Conservation (phyloP, 495 filamentous ascomycete species). For the Talaromyces wortmannii region DNA sequence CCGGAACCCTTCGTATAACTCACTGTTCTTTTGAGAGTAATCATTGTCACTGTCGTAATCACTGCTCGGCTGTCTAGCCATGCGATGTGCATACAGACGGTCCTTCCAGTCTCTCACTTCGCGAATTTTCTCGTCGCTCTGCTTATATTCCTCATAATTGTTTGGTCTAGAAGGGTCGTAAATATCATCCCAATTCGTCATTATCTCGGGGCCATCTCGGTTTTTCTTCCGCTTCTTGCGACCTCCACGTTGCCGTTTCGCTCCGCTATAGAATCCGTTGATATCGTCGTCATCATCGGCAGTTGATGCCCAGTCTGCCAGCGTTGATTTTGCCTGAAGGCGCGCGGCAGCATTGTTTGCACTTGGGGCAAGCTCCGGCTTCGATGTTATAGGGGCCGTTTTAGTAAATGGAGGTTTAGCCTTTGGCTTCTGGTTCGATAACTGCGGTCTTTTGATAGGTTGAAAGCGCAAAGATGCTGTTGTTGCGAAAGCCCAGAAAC, state of each 20-base stretch:
- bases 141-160: conserved; percentile 77
- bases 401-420: conserved; percentile 44
- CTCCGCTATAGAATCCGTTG: conserved; percentile 51
- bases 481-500: conserved; percentile 16
- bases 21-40: conserved; percentile 46
- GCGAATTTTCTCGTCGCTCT: conserved; percentile 74
- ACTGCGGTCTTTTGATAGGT: conserved; percentile 72
- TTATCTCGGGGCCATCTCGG: conserved; percentile 47
- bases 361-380: conserved; percentile 13
- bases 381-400: conserved; percentile 14
- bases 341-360: conserved; percentile 15
- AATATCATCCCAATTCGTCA: conserved; percentile 87
- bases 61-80: conserved; percentile 41
- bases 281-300: conserved; percentile 69
- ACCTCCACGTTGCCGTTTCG: conserved; percentile 72
- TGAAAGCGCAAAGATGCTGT: conserved; percentile 80
- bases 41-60: conserved; percentile 54
- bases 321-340: conserved; percentile 49
- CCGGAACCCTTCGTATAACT: conserved; percentile 15
- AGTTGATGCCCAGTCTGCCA: conserved; percentile 78
- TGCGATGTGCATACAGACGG: conserved; percentile 69
- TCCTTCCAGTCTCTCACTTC: conserved; percentile 88
- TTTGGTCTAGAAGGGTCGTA: conserved; percentile 85
- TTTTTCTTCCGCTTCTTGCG: conserved; percentile 84
- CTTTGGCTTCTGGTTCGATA: conserved; percentile 62